Base-by-base conservation (phyloP, 2,329 filamentous ascomycete species). In the Colletotrichum liriopes region DNA sequence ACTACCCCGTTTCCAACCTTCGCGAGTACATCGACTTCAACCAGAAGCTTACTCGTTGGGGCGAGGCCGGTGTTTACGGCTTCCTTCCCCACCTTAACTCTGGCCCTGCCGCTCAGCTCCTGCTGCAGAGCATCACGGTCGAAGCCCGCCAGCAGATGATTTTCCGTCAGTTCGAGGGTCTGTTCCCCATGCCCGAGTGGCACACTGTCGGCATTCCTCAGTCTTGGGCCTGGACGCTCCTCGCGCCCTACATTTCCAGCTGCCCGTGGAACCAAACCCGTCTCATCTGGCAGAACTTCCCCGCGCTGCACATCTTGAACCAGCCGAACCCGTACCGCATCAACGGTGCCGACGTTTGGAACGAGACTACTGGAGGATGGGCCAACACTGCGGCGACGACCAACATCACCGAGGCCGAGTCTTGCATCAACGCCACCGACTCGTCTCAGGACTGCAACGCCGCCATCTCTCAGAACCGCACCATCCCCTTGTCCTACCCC, bases 281-380 rank as follows among this genome's bases (percentile, higher is more conserved):
- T 8, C 85, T 97, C 39, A 88, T 91, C 32, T 97, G 94, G 94
- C 93, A 96, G 80, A 97, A 97, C 84, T 95, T 94, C 84, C 94
- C 94, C 0, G 87, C 89, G 0, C 83, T 96, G 20, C 85, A 88
- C 76, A 86, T 96, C 61, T 84, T 93, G 39, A 95, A 96, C 83
- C 92, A 96, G 79, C 91, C 94, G 2, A 96, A 95, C 81, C 88
- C 92, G 29, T 90, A 90, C 71, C 89, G 92, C 35, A 85, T 91
- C 79, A 89, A 93, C 67, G 89, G 89, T 18, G 89, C 91, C 5
- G 82, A 89, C 8, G 88, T 86, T 1, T 85, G 84, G 75, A 91
- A 91, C 75, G 93, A 94, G 81, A 93, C 91, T 0, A 85, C 87
- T 0, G 90, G 90, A 20, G 87, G 88, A 67, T 89, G 86, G 67